These are phyloP conservation scores for Suhomyces wounanorum DNA, from an alignment of 1,139 yeast genomes.

Conservation along the genomic window DNA sequence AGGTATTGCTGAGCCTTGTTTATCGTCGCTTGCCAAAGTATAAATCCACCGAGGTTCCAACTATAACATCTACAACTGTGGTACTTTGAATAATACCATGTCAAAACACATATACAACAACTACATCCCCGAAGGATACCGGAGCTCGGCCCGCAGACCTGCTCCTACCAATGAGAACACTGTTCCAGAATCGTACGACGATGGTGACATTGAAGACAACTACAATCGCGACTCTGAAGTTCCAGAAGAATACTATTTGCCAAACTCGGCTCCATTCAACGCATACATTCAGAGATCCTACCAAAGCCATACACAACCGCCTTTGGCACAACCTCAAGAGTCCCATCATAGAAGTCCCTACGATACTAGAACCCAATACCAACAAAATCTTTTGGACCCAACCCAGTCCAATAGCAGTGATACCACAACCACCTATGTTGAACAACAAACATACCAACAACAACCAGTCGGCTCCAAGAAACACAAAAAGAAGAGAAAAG, in stretches of 20 bases:
- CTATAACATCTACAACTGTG: not conserved
- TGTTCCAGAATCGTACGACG: constrained; percentile 8
- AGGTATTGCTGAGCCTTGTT: not conserved
- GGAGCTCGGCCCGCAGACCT: not conserved
- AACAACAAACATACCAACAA: constrained; percentile 10
- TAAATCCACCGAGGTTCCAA: not conserved
- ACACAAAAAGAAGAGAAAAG: constrained; percentile 6
- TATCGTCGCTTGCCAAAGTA: not conserved
- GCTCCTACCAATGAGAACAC: not conserved
- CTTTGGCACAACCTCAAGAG: constrained; percentile 2
- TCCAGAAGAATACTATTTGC: constrained; percentile 12
- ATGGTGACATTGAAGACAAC: constrained; percentile 13
- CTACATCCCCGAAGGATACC: constrained; percentile 3
- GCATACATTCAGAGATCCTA: constrained; percentile 13
- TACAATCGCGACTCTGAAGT: constrained; percentile 9
- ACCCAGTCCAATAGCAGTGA: constrained; percentile 12
- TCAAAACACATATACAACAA: constrained; percentile 11
- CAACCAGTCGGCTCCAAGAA: constrained; percentile 2
- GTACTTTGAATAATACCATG: constrained; percentile 3
- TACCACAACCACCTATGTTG: constrained; percentile 16
- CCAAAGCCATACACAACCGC: constrained; percentile 6
- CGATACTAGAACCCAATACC: constrained; percentile 5
- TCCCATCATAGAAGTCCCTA: constrained; percentile 8
- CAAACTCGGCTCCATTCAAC: constrained; percentile 12
- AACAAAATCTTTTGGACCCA: constrained; percentile 9